Evolutionary conservation across 352 stramenopile species (phyloP), one percentile per base, ranked within the genome.

Genomic region (Phytophthora citricola): DNA sequence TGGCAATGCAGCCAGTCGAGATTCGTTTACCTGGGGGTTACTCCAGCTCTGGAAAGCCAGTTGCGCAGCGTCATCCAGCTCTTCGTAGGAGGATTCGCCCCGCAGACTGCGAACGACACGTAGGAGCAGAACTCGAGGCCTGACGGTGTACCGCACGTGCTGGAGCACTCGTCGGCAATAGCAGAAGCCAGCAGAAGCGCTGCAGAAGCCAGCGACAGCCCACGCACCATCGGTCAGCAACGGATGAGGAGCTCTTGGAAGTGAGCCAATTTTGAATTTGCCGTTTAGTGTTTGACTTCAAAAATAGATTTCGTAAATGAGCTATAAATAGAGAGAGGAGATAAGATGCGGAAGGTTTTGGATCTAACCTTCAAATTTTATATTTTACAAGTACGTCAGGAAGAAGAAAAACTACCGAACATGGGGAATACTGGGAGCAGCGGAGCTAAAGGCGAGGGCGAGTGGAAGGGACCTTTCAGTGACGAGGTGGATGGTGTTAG

Each of bases 391-490:
- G 46, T 57, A 62, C 57, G 57, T 63, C 48, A 68, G 14, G n/a
- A 47, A 46, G 1, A 15, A 41, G 8, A 36, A 47, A 38, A 26
- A 26, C 24, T 4, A 26, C 24, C 2, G 4, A 26, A 26, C 39
- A 88, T 88, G 79, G 79, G 79, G 36, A 88, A 84, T 46, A 64
- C 41, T 22, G 34, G 49, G 29, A 75, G 61, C 56, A 70, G 36
- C 54, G 39, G 46, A 29, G 27, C 41, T 14, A 11, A 27, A 43
- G 58, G 22, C 31, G 43, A 36, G 55, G 34, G 26, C 50, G 83
- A 83, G 51, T 91, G 85, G 85, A 93, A 92, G 71, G 87, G 87
- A 1, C 87, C 87, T 1, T 95, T 95, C 58, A 93, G 87, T 56
- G 87, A 95, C 54, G 66, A 87, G 48, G 87, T 92, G 26, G 14